Evolutionary conservation across 306 rosid species (phyloP).

Genomic region (Inga laurina): DNA sequence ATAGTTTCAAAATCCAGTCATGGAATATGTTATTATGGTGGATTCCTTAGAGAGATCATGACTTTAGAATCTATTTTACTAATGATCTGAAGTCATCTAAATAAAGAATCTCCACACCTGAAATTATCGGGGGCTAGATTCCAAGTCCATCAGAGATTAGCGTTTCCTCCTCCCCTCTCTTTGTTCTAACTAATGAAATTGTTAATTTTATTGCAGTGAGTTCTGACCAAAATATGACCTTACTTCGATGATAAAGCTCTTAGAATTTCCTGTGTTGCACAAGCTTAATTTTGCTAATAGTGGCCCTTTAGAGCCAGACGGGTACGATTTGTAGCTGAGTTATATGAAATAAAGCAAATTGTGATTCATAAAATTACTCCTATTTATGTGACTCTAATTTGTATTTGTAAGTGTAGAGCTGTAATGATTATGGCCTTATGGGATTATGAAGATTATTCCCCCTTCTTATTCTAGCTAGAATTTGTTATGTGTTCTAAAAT

Average conservation of each 20-base stretch:
- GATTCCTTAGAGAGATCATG: not conserved
- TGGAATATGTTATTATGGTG: not conserved
- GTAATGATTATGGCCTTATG: not conserved
- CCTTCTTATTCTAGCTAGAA: not conserved
- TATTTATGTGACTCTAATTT: not conserved
- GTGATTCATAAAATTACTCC: not conserved
- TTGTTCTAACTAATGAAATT: not conserved
- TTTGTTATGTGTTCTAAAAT: not conserved
- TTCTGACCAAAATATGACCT: constrained; percentile 23
- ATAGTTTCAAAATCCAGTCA: not conserved
- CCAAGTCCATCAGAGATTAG: not conserved
- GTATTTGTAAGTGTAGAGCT: not conserved
- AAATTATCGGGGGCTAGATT: constrained; percentile 1
- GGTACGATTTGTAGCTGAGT: constrained; percentile 34
- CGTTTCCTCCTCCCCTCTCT: not conserved
- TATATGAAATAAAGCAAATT: not conserved
- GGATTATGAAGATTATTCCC: not conserved
- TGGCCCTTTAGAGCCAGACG: constrained; percentile 49
- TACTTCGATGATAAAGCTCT: constrained; percentile 19
- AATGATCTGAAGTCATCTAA: not conserved
- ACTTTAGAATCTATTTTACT: not conserved
- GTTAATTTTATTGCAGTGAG: constrained; percentile 23
- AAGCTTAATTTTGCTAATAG: not conserved
- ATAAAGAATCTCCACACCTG: not conserved
- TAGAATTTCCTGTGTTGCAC: constrained; percentile 10